phyloP scores from a whole-genome alignment of 2,329 filamentous ascomycete genomes.

The Verticillium klebahnii region DNA sequence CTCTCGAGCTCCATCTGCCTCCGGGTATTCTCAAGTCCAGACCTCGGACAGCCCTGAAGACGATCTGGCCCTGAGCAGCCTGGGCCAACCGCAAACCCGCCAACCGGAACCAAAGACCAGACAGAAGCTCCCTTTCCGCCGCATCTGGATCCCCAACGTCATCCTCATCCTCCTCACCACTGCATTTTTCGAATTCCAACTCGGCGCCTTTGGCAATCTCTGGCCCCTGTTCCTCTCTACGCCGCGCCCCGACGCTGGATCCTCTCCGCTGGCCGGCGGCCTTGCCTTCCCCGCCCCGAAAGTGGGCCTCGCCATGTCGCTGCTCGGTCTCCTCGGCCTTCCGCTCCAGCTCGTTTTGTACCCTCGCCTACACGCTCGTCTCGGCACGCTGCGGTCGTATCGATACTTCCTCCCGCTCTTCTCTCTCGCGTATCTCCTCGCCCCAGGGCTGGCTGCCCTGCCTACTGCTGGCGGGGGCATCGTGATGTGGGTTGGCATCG shows the following conservation, averaged over 20 bases:
- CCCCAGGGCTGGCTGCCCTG: constrained; percentile 62
- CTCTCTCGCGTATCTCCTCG: constrained; percentile 61
- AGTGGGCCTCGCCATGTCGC: constrained; percentile 65
- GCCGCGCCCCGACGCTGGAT: constrained; percentile 40
- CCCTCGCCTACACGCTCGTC: constrained; percentile 56
- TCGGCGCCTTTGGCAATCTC: constrained; percentile 63
- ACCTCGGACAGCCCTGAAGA: neutral
- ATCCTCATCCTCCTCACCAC: constrained; percentile 54
- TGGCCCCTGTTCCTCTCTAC: constrained; percentile 67
- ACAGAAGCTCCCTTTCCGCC: constrained; percentile 28
- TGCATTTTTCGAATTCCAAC: constrained; percentile 67
- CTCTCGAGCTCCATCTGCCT: neutral
- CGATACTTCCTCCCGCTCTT: constrained; percentile 62
- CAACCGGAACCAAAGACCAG: constrained; percentile 6
- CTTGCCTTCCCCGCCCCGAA: constrained; percentile 62
- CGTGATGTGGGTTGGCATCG: constrained; percentile 57
- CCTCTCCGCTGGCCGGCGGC: constrained; percentile 53
- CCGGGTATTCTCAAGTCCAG: neutral
- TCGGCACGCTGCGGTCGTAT: constrained; percentile 65
- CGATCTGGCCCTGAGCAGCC: neutral
- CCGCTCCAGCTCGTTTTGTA: constrained; percentile 65
- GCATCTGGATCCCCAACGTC: constrained; percentile 43
- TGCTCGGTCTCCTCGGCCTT: constrained; percentile 66
- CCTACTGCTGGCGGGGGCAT: constrained; percentile 45
- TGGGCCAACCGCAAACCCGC: neutral